Evolutionary conservation across 768 basidiomycete genomes (phyloP).

Genomic region (Filobasidium floriforme): DNA sequence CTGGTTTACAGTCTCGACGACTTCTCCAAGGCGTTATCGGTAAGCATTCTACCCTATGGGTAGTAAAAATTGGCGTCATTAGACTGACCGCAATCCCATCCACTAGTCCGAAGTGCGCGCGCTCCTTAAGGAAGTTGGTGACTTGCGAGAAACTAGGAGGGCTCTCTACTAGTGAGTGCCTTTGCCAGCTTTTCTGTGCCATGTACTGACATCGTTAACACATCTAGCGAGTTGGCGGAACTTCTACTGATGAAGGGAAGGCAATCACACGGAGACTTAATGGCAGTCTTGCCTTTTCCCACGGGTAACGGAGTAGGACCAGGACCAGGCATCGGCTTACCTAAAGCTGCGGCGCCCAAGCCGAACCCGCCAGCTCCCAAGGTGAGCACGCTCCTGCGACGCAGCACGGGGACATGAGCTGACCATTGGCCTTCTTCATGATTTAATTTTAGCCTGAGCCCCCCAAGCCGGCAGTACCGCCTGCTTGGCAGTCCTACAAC

Average conservation of each 20-base stretch:
- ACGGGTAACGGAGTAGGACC: conserved; percentile 3
- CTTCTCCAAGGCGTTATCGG: conserved; percentile 43
- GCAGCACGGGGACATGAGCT: too few species aligned
- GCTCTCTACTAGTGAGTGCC: conserved; percentile 42
- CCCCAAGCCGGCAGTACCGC: conserved; percentile 4
- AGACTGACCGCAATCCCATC: conserved; percentile 3
- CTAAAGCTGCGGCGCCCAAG: conserved; percentile 9
- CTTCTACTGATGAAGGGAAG: conserved; percentile 42
- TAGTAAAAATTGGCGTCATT: too few species aligned
- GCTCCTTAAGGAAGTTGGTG: conserved; percentile 42
- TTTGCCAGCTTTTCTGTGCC: background rate
- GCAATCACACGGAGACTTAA: conserved; percentile 37
- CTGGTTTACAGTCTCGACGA: conserved; percentile 34
- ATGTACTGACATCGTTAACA: background rate
- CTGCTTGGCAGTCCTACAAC: conserved; percentile 23
- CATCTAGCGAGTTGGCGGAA: conserved; percentile 40
- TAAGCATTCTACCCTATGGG: conserved; percentile 22
- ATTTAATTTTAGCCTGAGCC: conserved; percentile 1
- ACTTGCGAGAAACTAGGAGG: conserved; percentile 39
- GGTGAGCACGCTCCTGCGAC: background rate
- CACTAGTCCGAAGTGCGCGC: conserved; percentile 39
- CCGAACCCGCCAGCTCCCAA: conserved; percentile 13
- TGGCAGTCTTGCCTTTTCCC: conserved; percentile 21
- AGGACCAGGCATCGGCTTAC: background rate
- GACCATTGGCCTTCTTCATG: background rate